These are phyloP conservation scores for Emericellopsis terricola DNA, from an alignment of 495 filamentous ascomycete species.

Conservation along the genomic window DNA sequence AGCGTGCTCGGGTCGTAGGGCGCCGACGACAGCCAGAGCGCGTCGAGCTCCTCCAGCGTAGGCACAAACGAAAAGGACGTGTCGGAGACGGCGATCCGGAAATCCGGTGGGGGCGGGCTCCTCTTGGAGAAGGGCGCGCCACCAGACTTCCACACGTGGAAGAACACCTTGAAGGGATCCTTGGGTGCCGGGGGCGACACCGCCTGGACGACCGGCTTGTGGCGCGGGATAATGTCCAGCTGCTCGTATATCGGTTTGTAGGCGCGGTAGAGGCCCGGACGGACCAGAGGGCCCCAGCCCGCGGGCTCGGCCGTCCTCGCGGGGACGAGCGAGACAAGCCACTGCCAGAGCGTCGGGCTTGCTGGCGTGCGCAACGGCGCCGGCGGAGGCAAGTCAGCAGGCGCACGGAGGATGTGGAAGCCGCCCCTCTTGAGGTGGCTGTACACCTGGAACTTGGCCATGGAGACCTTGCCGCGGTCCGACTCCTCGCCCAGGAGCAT, in stretches of 20 bases:
- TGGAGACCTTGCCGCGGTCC: constrained; percentile 34
- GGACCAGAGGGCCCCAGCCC: constrained; percentile 49
- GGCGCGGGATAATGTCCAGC: constrained; percentile 53
- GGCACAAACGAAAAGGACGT: constrained; percentile 56
- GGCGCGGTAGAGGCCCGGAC: constrained; percentile 57
- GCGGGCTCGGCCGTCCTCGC: constrained; percentile 1
- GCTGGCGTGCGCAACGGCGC: constrained; percentile 3
- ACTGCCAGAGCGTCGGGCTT: constrained; percentile 14
- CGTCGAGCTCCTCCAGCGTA: constrained; percentile 47
- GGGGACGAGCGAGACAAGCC: constrained; percentile 21
- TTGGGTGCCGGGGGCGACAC: constrained; percentile 8
- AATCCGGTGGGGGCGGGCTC: constrained; percentile 59
- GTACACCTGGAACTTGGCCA: constrained; percentile 83
- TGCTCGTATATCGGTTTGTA: constrained; percentile 65
- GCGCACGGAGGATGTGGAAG: constrained; percentile 59
- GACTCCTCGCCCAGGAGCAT: constrained; percentile 49
- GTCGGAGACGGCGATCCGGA: constrained; percentile 61
- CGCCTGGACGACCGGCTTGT: constrained; percentile 35
- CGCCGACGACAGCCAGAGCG: constrained; percentile 42
- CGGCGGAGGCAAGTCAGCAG: constrained; percentile 7
- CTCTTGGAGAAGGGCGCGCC: constrained; percentile 51
- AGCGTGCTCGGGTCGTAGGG: constrained; percentile 42
- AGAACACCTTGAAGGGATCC: constrained; percentile 53
- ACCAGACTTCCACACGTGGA: constrained; percentile 65
- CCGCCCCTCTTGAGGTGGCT: constrained; percentile 66